Base-by-base conservation (phyloP, 768 basidiomycete genomes). In the Tubosaeta sp. region DNA sequence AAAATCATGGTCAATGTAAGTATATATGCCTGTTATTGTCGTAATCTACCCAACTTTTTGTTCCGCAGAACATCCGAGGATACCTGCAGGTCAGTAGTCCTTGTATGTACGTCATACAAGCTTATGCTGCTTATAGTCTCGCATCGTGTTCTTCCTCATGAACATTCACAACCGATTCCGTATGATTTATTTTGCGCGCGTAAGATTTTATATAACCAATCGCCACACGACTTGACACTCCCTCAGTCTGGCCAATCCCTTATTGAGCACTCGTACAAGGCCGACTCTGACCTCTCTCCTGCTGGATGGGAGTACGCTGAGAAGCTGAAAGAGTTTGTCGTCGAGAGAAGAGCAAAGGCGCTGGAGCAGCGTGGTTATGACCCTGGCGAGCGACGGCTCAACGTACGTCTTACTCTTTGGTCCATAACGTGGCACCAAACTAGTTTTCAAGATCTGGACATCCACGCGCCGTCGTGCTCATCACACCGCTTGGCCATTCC, bases 81-180 rank as follows among this genome's bases (percentile, higher is more conserved):
- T 95, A 95, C 61, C 74, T 95, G 3, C 90, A 92, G 70, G 87
- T 87, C 52, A 31, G 73, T 55, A n/a, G 27, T 14, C 27, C 24
- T 30, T 34, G 12, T n/a, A 32, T 30, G 14, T 18, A 29, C 19
- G 25, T 16, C 16, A 12, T 39, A 27, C 18, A 1, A 19, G 40
- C 52, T 59, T 7, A 58, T 46, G 43, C 36, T 47, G 1, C 34
- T 44, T 59, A 14, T 69, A 98, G 85, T 92, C 92, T 2, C 76
- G 95, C 53, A 94, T 97, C 52, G 90, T 98, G 22, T 99, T 98
- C 77, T 98, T 96, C 77, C 76, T 99, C 40, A 98, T 98, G 96
- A 99, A 99, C 67, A 97, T 99, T 43, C 95, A 99, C 71, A 97
- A 94, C 62, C 78, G 80, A 55, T 89, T 85, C 65, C 79, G 95